These are phyloP conservation scores for Parafenestella ontariensis DNA, from an alignment of 2,329 filamentous ascomycete species.

Conservation along the genomic window DNA sequence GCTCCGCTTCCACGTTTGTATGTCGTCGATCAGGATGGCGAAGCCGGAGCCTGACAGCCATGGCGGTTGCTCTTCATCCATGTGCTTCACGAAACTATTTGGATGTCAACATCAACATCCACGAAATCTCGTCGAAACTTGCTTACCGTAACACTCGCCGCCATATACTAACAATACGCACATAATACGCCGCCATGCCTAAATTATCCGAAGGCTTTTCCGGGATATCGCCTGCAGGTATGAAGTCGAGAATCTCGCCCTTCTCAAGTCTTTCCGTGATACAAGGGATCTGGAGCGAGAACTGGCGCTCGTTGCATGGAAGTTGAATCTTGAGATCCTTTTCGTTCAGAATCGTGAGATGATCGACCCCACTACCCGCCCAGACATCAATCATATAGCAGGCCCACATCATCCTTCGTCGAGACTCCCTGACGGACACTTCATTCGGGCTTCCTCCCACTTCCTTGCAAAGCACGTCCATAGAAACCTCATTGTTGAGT, in stretches of 20 bases:
- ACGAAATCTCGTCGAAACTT: not conserved
- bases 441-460: conserved; percentile 36
- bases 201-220: conserved; percentile 41
- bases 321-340: conserved; percentile 43
- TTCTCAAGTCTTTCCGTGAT: conserved; percentile 37
- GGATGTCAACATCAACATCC: not conserved
- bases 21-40: conserved; percentile 30
- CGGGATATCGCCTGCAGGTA: conserved; percentile 31
- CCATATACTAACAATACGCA: conserved; percentile 44
- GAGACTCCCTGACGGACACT: conserved; percentile 36
- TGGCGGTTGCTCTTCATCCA: conserved; percentile 41
- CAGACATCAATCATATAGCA: conserved; percentile 47
- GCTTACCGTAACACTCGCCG: conserved; percentile 37
- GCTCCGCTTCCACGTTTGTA: conserved; percentile 38
- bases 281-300: conserved; percentile 39
- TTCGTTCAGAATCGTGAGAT: conserved; percentile 42
- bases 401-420: conserved; percentile 44
- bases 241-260: conserved; percentile 34
- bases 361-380: conserved; percentile 44
- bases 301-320: conserved; percentile 43
- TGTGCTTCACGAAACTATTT: conserved; percentile 38
- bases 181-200: conserved; percentile 42
- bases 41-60: conserved; percentile 41
- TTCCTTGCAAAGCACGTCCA: conserved; percentile 37
- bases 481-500: conserved; percentile 39